Conservation (phyloP, 2,329 filamentous ascomycete species). For the Pseudopyrenochaeta lycopersici region DNA sequence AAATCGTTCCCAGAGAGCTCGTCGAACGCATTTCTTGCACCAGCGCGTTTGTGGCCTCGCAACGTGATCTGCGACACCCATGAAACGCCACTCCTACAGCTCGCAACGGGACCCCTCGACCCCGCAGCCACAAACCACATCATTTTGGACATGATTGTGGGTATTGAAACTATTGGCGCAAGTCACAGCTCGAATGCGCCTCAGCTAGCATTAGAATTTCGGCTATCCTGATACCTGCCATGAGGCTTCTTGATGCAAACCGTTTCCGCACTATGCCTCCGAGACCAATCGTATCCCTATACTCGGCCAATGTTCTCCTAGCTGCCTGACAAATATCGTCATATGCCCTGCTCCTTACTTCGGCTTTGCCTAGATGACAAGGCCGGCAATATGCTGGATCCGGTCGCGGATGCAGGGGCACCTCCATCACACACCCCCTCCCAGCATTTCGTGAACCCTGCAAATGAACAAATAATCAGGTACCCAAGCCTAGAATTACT, state of each 20-base stretch:
- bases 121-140: conserved; percentile 23
- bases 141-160: conserved; percentile 21
- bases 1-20: conserved; percentile 12
- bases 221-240: conserved; percentile 20
- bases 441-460: background rate
- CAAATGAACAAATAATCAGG: background rate
- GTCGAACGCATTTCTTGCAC: background rate
- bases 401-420: conserved; percentile 2
- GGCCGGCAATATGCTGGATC: conserved; percentile 3
- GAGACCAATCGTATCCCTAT: conserved; percentile 5
- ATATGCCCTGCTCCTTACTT: conserved; percentile 1
- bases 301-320: conserved; percentile 1
- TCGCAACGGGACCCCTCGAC: conserved; percentile 18
- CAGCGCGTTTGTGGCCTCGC: conserved; percentile 13
- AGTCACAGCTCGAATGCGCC: conserved; percentile 6
- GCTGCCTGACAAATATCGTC: conserved; percentile 6
- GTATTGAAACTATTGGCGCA: conserved; percentile 18
- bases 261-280: conserved; percentile 10
- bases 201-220: conserved; percentile 15
- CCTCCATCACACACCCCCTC: background rate
- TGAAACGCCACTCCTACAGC: conserved; percentile 41
- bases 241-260: conserved; percentile 16
- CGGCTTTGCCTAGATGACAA: background rate
- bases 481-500: background rate
- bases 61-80: conserved; percentile 34